Evolutionary conservation across 2,329 filamentous ascomycete species (phyloP), one percentile per base, ranked within the genome.

Genomic region (Botrytis porri): DNA sequence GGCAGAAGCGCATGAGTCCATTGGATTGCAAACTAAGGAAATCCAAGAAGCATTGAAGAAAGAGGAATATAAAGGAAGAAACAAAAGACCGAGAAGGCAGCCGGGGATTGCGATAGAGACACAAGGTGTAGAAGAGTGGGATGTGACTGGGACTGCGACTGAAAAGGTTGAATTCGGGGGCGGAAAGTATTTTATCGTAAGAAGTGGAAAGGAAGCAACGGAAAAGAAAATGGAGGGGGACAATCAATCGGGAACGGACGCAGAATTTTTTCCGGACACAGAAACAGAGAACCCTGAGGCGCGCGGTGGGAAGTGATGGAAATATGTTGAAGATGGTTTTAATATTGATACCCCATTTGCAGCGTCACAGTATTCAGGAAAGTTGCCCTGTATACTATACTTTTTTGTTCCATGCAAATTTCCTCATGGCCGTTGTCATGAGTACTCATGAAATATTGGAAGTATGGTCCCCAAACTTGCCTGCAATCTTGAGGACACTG

Each of bases 41-140:
- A 74, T 81, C 32, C 82, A 84, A 74, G 84, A 86, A 7, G 86
- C 87, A 0, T 82, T 95, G 60, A 84, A 80, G 0, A 83, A 84
- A 57, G 93, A 96, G 83, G 86, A 88, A 63, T 82, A 86, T 1
- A 84, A 88, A 57, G 92, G 92, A 22, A 72, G 77, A 70, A 80
- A 77, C 70, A 75, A 73, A 70, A 76, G 80, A 73, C 78, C 80
- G n/a, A 77, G 76, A 64, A 78, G 79, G 70, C 76, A 62, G 69
- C 77, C 75, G 48, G 76, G 66, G 8, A 62, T 63, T 10, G 35
- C 29, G 10, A 67, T 77, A 39, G 60, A 77, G 65, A 74, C 69
- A 14, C 69, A 73, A n/a, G 75, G 69, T 3, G 75, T 75, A 39
- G 78, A 80, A 73, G 70, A 78, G 59, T 81, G 80, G 80, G 74